A percentile compares a stretch with the other conserved stretches of the same genome.
Evolutionary conservation across 345 rosid genomes (phyloP).

Genomic region (Brassica incana): DNA sequence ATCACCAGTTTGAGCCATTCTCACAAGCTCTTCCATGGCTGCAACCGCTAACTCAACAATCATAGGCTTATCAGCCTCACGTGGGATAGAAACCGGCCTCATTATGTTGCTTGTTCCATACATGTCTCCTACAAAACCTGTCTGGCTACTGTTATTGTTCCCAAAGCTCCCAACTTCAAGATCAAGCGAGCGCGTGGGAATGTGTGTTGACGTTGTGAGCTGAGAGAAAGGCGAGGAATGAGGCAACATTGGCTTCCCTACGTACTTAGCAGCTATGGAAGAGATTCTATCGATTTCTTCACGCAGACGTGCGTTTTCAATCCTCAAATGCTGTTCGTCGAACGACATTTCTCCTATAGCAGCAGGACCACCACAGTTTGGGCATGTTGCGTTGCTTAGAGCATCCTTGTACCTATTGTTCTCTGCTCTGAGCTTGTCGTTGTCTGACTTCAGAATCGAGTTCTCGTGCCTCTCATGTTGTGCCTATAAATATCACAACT

Average conservation of each 20-base stretch:
- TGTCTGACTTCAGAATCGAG: slow-evolving; percentile 71
- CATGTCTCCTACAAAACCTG: slow-evolving; percentile 73
- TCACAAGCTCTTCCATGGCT: slow-evolving; percentile 92
- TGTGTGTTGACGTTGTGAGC: slow-evolving; percentile 45
- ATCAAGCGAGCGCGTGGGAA: slow-evolving; percentile 47
- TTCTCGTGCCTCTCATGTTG: slow-evolving; percentile 90
- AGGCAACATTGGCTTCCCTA: slow-evolving; percentile 60
- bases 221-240: slow-evolving; percentile 54
- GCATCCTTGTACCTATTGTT: slow-evolving; percentile 82
- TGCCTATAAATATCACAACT: slow-evolving; percentile 46
- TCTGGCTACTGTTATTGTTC: slow-evolving; percentile 35
- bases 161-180: slow-evolving; percentile 56
- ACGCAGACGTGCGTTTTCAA: slow-evolving; percentile 78
- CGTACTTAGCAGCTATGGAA: slow-evolving; percentile 77
- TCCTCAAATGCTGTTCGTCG: slow-evolving; percentile 93
- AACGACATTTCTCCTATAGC: slow-evolving; percentile 94
- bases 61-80: slow-evolving; percentile 84
- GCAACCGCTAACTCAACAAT: slow-evolving; percentile 91
- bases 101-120: slow-evolving; percentile 61
- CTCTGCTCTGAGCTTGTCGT: slow-evolving; percentile 83
- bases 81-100: slow-evolving; percentile 59
- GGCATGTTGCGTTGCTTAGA: slow-evolving; percentile 70
- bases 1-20: slow-evolving; percentile 78
- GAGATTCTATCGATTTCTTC: slow-evolving; percentile 96
- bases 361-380: slow-evolving; percentile 85